Evolutionary conservation across 2,329 filamentous ascomycete species (phyloP).

Genomic region (Balansia obtecta): DNA sequence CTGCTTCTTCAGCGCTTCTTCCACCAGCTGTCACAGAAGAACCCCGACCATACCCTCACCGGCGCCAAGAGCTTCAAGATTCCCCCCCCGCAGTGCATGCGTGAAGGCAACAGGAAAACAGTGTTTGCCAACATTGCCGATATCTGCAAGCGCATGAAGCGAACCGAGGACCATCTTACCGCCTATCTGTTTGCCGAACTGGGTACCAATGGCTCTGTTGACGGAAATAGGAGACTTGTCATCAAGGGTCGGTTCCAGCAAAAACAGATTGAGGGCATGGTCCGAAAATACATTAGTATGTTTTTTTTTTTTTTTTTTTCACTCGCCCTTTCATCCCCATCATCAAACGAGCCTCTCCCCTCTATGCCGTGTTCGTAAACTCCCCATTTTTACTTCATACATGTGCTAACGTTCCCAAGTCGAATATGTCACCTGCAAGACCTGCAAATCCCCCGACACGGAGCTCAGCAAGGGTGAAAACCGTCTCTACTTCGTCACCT

Average conservation of each 20-base stretch:
- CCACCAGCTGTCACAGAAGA: conserved; percentile 84
- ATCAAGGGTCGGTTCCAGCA: conserved; percentile 99
- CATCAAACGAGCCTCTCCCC: not conserved
- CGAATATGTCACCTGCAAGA: conserved; percentile 99
- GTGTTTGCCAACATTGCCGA: conserved; percentile 99
- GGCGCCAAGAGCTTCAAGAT: conserved; percentile 98
- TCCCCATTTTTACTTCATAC: not conserved
- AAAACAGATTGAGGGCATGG: conserved; percentile 96
- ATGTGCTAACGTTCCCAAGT: conserved; percentile 32
- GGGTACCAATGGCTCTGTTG: conserved; percentile 92
- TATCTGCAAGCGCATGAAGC: conserved; percentile 99
- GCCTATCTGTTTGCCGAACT: conserved; percentile 95
- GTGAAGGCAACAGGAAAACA: conserved; percentile 99
- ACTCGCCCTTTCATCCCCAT: no score
- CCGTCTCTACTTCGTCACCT: conserved; percentile 96
- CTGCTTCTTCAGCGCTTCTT: conserved; percentile 88
- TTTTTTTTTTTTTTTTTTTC: conserved; percentile 12
- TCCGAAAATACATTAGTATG: conserved; percentile 88
- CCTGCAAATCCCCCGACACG: conserved; percentile 86
- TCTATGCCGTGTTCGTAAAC: no score
- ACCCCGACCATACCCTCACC: conserved; percentile 85
- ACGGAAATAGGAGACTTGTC: conserved; percentile 82
- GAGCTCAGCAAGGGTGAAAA: conserved; percentile 98
- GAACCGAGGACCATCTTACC: conserved; percentile 93
- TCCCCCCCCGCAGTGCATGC: conserved; percentile 92